phyloP scores from a whole-genome alignment of 306 rosid genomes.

The Cyamopsis tetragonoloba region DNA sequence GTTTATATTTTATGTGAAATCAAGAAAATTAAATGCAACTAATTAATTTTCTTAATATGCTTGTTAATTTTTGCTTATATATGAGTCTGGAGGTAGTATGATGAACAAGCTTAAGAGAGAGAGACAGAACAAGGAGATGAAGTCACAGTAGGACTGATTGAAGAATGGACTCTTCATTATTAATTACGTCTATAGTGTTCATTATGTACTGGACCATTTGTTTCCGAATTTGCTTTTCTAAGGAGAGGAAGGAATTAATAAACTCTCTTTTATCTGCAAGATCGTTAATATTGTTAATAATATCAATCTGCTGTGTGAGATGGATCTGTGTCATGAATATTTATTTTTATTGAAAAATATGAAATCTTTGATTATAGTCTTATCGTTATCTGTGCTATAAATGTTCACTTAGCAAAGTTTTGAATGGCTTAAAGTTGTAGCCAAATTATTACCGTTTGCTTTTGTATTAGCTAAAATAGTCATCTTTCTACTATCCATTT shows the following conservation, averaged over 20 bases:
- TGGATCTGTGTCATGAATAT: not conserved
- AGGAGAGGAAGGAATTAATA: not conserved
- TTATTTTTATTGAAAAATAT: not conserved
- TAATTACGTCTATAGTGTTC: not conserved
- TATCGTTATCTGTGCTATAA: not conserved
- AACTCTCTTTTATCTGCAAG: not conserved
- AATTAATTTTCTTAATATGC: too few relatives aligned
- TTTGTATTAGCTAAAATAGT: not conserved
- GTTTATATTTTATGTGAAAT: too few relatives aligned
- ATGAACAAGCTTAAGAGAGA: not conserved
- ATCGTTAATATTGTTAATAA: not conserved
- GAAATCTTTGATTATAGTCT: not conserved
- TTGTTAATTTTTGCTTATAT: too few relatives aligned
- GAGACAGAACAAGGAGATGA: not conserved
- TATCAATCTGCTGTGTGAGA: not conserved
- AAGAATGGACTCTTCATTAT: not conserved
- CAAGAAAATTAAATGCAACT: too few relatives aligned
- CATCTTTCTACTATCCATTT: slow-evolving; percentile 11
- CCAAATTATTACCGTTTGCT: not conserved
- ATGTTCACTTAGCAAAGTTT: not conserved
- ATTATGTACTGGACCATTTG: not conserved
- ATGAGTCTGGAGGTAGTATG: slow-evolving; percentile 4
- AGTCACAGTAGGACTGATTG: not conserved
- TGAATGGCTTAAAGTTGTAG: slow-evolving; percentile 6
- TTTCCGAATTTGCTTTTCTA: not conserved